These are phyloP conservation scores for Rugonectria rugulosa DNA, from an alignment of 2,329 filamentous ascomycete species.

Conservation along the genomic window DNA sequence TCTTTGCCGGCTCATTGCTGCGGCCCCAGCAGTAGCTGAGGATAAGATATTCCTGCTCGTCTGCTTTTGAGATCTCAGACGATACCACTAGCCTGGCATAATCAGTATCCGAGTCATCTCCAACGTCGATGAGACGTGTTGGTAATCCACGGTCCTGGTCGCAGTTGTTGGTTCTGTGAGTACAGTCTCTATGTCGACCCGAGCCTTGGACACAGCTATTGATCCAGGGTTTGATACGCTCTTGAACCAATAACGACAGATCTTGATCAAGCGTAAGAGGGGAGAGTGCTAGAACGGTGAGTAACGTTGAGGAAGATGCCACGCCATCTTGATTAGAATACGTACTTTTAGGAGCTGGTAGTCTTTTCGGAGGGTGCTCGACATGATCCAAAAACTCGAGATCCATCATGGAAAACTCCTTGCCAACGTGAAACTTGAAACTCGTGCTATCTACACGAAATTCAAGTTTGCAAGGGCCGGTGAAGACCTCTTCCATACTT, in stretches of 20 bases:
- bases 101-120: too few species aligned
- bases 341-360: background rate
- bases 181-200: background rate
- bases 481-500: background rate
- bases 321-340: too few species aligned
- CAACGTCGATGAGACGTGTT: background rate
- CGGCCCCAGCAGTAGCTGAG: slow-evolving; percentile 1
- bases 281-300: background rate
- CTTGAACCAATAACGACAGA: background rate
- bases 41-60: background rate
- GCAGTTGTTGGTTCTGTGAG: too few species aligned
- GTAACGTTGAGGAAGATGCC: too few species aligned
- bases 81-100: too few species aligned
- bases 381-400: too few species aligned
- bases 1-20: background rate
- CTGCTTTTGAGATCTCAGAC: too few species aligned
- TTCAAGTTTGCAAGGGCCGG: background rate
- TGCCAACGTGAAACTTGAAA: background rate
- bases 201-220: background rate
- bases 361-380: too few species aligned
- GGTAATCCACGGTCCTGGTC: background rate
- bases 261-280: background rate
- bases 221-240: background rate
- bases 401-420: background rate
- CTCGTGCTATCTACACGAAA: background rate